phyloP scores from a whole-genome alignment of 2,329 filamentous ascomycete genomes.

The Sclerotinia nivalis region DNA sequence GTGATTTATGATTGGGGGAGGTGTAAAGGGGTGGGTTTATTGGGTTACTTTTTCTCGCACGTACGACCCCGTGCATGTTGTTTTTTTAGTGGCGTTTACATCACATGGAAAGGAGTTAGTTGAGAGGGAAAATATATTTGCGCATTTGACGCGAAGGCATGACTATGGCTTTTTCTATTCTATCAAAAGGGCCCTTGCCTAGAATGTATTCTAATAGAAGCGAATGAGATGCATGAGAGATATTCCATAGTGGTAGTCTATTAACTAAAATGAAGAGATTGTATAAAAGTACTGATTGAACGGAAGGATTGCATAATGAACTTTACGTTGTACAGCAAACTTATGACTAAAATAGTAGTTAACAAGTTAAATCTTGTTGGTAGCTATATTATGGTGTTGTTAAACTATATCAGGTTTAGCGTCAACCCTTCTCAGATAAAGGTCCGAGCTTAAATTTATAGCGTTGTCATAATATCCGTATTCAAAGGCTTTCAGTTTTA shows the following conservation, averaged over 20 bases:
- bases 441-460: constrained; percentile 17
- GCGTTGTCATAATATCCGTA: constrained; percentile 16
- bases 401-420: constrained; percentile 1
- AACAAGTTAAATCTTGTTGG: background rate
- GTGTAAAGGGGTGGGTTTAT: constrained; percentile 21
- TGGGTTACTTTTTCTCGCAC: constrained; percentile 25
- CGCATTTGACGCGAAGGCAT: constrained; percentile 20
- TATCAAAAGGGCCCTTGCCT: constrained; percentile 28
- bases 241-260: constrained; percentile 3
- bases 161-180: constrained; percentile 16
- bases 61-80: constrained; percentile 13
- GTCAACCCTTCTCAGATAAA: background rate
- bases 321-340: background rate
- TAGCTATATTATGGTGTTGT: constrained; percentile 8
- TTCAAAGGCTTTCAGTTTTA: constrained; percentile 19
- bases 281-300: background rate
- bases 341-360: background rate
- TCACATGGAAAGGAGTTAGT: constrained; percentile 22
- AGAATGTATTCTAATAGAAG: constrained; percentile 42
- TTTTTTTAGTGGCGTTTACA: constrained; percentile 27
- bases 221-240: constrained; percentile 26
- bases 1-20: constrained; percentile 23
- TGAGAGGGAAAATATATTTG: constrained; percentile 1
- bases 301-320: background rate
- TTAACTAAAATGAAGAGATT: background rate